phyloP scores from a whole-genome alignment of 2,329 filamentous ascomycete genomes.

The Phaeosphaeria sp. region DNA sequence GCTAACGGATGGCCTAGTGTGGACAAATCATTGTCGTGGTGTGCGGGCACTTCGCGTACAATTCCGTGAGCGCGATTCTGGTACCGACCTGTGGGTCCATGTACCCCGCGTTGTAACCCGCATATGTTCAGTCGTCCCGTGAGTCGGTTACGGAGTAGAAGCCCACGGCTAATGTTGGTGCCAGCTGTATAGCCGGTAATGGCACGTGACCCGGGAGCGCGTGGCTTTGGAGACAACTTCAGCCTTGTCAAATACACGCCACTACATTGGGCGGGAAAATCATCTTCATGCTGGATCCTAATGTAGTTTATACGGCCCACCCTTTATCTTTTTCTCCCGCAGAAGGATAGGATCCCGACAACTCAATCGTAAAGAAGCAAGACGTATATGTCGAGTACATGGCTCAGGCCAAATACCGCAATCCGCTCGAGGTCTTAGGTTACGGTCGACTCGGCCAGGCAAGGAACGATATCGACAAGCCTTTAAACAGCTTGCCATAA shows the following conservation, averaged over 20 bases:
- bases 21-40: background rate
- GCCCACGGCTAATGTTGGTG: background rate
- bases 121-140: slow-evolving; percentile 4
- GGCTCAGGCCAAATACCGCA: background rate
- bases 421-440: background rate
- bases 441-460: background rate
- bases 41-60: background rate
- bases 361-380: background rate
- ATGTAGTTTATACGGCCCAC: background rate
- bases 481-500: background rate
- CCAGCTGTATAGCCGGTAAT: background rate
- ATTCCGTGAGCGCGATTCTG: background rate
- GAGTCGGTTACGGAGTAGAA: background rate
- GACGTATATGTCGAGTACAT: background rate
- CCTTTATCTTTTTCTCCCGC: background rate
- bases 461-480: background rate
- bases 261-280: background rate
- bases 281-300: background rate
- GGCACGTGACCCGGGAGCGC: background rate
- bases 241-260: background rate
- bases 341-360: background rate
- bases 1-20: background rate
- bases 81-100: slow-evolving; percentile 1
- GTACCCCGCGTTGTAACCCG: slow-evolving; percentile 6
- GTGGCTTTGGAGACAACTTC: background rate